A percentile compares a stretch with the other conserved stretches of the same genome.
These are phyloP conservation scores for Incumbomyces delicatus DNA, from an alignment of 2,329 filamentous ascomycete species.

Conservation along the genomic window DNA sequence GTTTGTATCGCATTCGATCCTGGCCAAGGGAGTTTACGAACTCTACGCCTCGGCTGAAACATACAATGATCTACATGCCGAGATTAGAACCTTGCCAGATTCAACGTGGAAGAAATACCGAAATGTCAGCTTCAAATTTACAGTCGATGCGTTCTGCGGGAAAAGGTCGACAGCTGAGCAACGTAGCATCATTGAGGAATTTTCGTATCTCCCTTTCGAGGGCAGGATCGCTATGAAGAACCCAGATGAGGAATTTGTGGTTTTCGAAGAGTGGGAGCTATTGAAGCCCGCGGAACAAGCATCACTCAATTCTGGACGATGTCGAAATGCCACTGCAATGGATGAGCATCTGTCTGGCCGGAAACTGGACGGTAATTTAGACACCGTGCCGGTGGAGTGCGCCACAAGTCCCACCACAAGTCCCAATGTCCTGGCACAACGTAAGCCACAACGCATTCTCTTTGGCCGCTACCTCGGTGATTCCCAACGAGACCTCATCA, in stretches of 20 bases:
- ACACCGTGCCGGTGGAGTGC: background rate
- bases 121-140: slow-evolving; percentile 67
- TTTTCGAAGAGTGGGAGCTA: slow-evolving; percentile 72
- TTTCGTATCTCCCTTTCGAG: slow-evolving; percentile 65
- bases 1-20: slow-evolving; percentile 66
- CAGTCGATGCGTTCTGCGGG: slow-evolving; percentile 70
- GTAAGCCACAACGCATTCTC: slow-evolving; percentile 53
- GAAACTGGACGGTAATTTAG: background rate
- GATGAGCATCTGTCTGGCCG: background rate
- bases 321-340: too few species aligned
- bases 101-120: slow-evolving; percentile 59
- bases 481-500: slow-evolving; percentile 57
- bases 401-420: background rate
- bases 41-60: slow-evolving; percentile 65
- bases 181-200: slow-evolving; percentile 68
- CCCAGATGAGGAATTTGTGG: slow-evolving; percentile 63
- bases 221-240: slow-evolving; percentile 69
- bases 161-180: slow-evolving; percentile 56
- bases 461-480: slow-evolving; percentile 62
- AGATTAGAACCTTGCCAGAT: slow-evolving; percentile 49
- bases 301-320: background rate
- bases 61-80: slow-evolving; percentile 58
- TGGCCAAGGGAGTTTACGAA: slow-evolving; percentile 75
- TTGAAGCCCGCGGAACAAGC: slow-evolving; percentile 1
- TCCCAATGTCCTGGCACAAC: slow-evolving; percentile 7